phyloP scores from a whole-genome alignment of 768 basidiomycete species.

The Cantharellus cinnabarinus region DNA sequence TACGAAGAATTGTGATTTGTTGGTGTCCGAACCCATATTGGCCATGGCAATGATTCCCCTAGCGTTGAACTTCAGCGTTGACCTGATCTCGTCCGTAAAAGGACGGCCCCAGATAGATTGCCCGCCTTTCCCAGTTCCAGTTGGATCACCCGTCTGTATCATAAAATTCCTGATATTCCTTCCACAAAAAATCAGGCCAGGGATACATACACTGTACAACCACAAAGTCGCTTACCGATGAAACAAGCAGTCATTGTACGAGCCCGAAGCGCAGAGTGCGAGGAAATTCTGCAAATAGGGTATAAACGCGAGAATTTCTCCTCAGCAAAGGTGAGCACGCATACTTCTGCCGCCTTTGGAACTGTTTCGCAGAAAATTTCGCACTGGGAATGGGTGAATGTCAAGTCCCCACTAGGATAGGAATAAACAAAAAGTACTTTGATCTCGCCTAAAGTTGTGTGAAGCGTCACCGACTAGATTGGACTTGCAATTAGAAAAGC shows the following conservation, averaged over 20 bases:
- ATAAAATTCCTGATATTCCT: slow-evolving; percentile 93
- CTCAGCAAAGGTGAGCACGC: slow-evolving; percentile 5
- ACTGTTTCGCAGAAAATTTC: slow-evolving; percentile 96
- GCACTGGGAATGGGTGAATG: slow-evolving; percentile 31
- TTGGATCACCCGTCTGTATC: slow-evolving; percentile 80
- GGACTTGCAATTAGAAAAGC: not conserved
- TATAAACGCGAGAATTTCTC: not conserved
- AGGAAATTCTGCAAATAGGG: slow-evolving; percentile 62
- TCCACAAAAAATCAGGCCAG: not conserved
- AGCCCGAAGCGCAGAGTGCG: slow-evolving; percentile 76
- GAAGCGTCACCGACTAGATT: slow-evolving; percentile 72
- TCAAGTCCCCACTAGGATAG: not conserved
- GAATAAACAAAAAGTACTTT: slow-evolving; percentile 32
- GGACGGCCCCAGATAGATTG: slow-evolving; percentile 92
- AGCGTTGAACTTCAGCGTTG: slow-evolving; percentile 93
- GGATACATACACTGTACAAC: not conserved
- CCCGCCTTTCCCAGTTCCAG: slow-evolving; percentile 84
- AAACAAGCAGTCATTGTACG: slow-evolving; percentile 69
- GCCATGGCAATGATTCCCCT: slow-evolving; percentile 97
- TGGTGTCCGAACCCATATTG: slow-evolving; percentile 83
- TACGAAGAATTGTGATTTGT: slow-evolving; percentile 44
- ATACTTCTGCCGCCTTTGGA: slow-evolving; percentile 83
- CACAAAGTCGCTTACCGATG: slow-evolving; percentile 27
- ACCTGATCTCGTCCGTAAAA: slow-evolving; percentile 79
- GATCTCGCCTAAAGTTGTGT: slow-evolving; percentile 86